Evolutionary conservation across 1,139 yeast species (phyloP), one percentile per base, ranked within the genome.

Genomic region (Wickerhamomyces sp.): DNA sequence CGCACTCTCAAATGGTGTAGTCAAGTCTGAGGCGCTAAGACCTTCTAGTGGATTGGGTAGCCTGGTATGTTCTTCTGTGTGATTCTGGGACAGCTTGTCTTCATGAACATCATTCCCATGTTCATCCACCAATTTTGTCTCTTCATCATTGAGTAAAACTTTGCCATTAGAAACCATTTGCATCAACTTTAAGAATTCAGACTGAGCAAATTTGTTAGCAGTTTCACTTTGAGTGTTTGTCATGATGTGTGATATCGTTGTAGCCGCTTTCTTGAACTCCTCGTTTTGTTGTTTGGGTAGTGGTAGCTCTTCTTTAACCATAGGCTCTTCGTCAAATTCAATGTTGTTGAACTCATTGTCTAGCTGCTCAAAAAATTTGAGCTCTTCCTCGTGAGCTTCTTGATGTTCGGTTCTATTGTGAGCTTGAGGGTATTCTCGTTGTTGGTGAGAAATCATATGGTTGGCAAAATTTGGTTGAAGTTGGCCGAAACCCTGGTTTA

Each of bases 31-130:
- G 15, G 45, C 45, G 13, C 40, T 36, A 24, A 58, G 36, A 31
- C 48, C 48, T 25, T 38, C 49, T 31, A 58, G 42, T 29, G 62
- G 62, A 44, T 58, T 60, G 9, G 56, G 56, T 7, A 56, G 35
- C 13, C 22, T 30, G 15, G 31, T 41, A 21, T 2, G 28, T 38
- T 19, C 33, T 36, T 27, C 24, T 9, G 20, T 15, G 15, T 32
- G 17, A 27, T 9, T 14, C 7, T n/a, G 14, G n/a, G 10, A 7
- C 3, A 39, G 10, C 21, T 40, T 36, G 25, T 43, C 38, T 33
- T 49, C 41, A 35, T 60, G 54, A 5, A 64, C 57, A 45, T 64
- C 69, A 26, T 49, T 44, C 2, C 72, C 70, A 19, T 48, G 37
- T 4, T 46, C 29, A 40, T 58, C 54, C n/a, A 58, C 47, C 2